phyloP scores from a whole-genome alignment of 495 filamentous ascomycete genomes.

The Baudoinia panamericana region DNA sequence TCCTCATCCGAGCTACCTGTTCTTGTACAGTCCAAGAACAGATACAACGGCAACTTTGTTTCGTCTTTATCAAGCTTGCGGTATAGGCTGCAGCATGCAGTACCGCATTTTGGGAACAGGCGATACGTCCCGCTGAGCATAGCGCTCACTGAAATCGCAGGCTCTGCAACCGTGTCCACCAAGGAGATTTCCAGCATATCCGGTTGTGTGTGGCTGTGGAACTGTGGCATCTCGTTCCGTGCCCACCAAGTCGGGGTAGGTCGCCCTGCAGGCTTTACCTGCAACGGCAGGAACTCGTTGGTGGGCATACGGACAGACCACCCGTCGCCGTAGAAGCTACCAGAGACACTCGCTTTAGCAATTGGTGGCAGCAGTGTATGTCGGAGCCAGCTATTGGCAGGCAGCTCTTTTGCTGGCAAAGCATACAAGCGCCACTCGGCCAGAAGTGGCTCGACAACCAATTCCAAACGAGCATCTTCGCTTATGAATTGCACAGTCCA shows the following conservation, averaged over 20 bases:
- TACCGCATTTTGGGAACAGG: constrained; percentile 51
- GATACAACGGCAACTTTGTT: constrained; percentile 38
- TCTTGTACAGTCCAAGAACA: constrained; percentile 52
- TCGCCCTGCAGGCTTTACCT: constrained; percentile 1
- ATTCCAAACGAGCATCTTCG: constrained; percentile 33
- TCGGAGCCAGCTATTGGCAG: constrained; percentile 33
- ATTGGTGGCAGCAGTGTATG: constrained; percentile 41
- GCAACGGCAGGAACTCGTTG: background rate
- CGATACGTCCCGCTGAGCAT: constrained; percentile 46
- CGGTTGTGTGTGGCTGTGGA: constrained; percentile 31
- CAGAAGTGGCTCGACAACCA: constrained; percentile 33
- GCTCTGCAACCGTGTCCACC: too few relatives aligned
- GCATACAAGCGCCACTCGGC: constrained; percentile 45
- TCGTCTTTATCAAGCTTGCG: constrained; percentile 13
- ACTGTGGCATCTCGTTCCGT: constrained; percentile 19
- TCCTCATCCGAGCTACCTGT: constrained; percentile 38
- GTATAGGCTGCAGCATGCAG: constrained; percentile 47
- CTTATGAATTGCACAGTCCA: constrained; percentile 43
- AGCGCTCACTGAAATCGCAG: too few relatives aligned
- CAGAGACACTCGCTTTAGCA: constrained; percentile 36
- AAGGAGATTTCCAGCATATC: constrained; percentile 28
- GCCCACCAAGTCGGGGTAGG: constrained; percentile 17
- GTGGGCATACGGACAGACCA: constrained; percentile 20
- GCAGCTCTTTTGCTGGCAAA: constrained; percentile 29
- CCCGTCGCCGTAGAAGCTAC: constrained; percentile 10